These are phyloP conservation scores for Escovopsis sp. DNA, from an alignment of 2,329 filamentous ascomycete species.

Conservation along the genomic window DNA sequence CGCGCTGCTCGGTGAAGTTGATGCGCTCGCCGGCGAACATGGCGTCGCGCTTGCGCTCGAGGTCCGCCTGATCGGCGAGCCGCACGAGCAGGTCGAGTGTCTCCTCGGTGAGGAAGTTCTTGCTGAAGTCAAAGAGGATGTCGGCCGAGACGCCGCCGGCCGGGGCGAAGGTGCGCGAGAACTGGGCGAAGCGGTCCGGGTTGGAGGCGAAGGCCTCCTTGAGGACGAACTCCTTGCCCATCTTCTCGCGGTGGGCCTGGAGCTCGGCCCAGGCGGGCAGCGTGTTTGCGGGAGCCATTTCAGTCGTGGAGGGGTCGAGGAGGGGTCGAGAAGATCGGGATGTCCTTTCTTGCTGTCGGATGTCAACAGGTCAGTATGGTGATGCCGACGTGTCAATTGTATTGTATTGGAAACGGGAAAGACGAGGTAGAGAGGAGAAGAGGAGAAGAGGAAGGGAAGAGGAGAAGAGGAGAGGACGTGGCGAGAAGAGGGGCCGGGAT, in stretches of 20 bases:
- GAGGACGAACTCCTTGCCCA: constrained; percentile 80
- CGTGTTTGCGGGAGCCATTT: constrained; percentile 67
- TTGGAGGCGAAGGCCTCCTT: constrained; percentile 89
- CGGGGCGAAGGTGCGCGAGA: constrained; percentile 63
- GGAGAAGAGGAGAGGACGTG: background rate
- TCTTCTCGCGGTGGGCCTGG: constrained; percentile 73
- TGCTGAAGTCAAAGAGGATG: constrained; percentile 96
- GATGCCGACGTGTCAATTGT: too few relatives aligned
- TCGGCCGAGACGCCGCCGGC: constrained; percentile 72
- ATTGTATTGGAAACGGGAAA: too few relatives aligned
- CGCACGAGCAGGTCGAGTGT: constrained; percentile 75
- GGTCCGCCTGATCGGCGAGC: constrained; percentile 77
- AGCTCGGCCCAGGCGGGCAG: constrained; percentile 81
- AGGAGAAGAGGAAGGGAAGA: background rate
- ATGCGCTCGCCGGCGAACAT: constrained; percentile 98
- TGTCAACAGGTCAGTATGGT: too few relatives aligned
- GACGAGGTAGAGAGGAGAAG: too few relatives aligned
- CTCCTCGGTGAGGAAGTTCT: constrained; percentile 95
- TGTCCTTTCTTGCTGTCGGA: background rate
- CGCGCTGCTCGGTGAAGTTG: constrained; percentile 96
- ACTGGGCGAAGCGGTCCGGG: constrained; percentile 76
- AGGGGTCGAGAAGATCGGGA: background rate
- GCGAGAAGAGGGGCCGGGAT: background rate
- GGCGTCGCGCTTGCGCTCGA: constrained; percentile 88
- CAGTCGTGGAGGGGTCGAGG: background rate